Base-by-base conservation (phyloP, 306 rosid species). In the Urtica urens region DNA sequence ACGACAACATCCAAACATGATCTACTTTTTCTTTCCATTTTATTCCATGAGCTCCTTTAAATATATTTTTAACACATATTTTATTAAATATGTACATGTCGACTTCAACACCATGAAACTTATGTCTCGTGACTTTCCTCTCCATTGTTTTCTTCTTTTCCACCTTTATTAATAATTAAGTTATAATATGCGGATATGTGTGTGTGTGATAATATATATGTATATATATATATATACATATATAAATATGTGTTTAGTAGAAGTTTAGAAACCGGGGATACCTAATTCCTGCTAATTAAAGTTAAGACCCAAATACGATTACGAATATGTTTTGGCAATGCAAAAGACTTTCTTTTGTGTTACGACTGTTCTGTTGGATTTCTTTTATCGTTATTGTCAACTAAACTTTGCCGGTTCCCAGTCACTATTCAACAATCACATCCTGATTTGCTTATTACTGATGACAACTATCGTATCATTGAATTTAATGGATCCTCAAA, bases 371-470 rank as follows among this genome's bases (percentile, higher is more conserved):
- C 64, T 71, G 78, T 74, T 74, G 38, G 70, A 55, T 67, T 58
- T 60, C 43, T 46, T 13, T 18, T 71, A 76, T 74, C 53, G 30
- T 64, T 47, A 44, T 53, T 65, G 2, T 49, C 17, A 51, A 34
- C n/a, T 34, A 67, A 17, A 28, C 20, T 38, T 65, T 62, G 45
- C 66, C 52, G 67, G 68, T 59, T 74, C 14, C n/a, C 42, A 30
- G 74, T 74, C 78, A n/a, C 39, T 54, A 31, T 78, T 78, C 69
- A 49, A 49, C n/a, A n/a, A n/a, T 30, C 71, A 60, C 43, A 51
- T 62, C 58, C 68, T 64, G 49, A 53, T 51, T 38, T 5, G 27
- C 41, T 46, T 17, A 17, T 6, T 44, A 44, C 17, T 43, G 7
- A 31, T 31, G 37, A 19, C n/a, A n/a, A n/a, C n/a, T n/a, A n/a